Conservation (phyloP, 495 filamentous ascomycete species). For the Xylaria flabelliformis region DNA sequence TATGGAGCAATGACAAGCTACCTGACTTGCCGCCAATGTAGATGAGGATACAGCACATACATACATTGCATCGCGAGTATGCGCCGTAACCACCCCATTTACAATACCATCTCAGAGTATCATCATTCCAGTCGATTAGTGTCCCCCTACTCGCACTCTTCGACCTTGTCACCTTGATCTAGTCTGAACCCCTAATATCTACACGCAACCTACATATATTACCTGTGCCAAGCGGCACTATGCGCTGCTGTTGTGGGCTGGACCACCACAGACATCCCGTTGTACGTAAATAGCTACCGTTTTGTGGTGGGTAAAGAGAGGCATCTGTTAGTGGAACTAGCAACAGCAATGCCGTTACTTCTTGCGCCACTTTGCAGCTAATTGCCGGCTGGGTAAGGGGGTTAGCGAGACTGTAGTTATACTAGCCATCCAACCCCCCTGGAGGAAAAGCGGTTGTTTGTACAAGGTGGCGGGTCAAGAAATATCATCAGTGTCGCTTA, state of each 20-base stretch:
- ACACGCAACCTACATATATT: slow-evolving; percentile 1
- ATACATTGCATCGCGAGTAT: neutral
- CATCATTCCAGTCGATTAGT: neutral
- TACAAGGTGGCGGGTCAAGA: neutral
- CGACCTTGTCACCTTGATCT: neutral
- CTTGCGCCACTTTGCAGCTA: neutral
- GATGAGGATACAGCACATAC: too few species aligned
- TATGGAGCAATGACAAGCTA: neutral
- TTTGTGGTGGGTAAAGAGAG: neutral
- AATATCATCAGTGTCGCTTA: neutral
- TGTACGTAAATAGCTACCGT: neutral
- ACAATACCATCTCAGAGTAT: neutral
- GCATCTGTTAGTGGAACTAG: neutral
- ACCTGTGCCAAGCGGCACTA: neutral
- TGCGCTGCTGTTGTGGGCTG: neutral
- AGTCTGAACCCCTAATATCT: neutral
- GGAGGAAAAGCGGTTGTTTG: neutral
- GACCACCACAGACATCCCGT: neutral
- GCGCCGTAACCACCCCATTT: slow-evolving; percentile 9
- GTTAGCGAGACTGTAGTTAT: neutral
- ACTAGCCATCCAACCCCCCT: neutral
- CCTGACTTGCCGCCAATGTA: too few species aligned
- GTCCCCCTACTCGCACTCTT: neutral
- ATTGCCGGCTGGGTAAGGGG: neutral
- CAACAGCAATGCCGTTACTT: neutral